Evolutionary conservation across 176 grass and related monocot species (phyloP).

Genomic region (Triticum monococcum): DNA sequence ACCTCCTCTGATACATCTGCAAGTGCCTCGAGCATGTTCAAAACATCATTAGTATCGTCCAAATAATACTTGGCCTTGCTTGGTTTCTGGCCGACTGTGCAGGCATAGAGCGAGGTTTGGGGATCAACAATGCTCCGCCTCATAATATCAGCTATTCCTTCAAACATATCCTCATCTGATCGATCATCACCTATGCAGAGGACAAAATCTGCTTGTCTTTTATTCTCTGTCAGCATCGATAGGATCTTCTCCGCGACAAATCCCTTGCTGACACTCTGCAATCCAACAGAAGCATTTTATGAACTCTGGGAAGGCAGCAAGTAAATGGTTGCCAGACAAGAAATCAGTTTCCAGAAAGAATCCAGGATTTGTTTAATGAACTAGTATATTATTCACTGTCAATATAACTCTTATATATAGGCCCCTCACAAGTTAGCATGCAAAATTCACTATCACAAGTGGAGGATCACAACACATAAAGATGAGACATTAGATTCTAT

Average conservation of each 20-base stretch:
- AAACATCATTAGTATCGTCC: constrained; percentile 56
- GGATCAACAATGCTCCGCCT: constrained; percentile 47
- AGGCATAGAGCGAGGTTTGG: constrained; percentile 48
- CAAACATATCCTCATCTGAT: constrained; percentile 78
- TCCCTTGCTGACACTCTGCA: constrained; percentile 66
- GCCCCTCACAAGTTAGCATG: not conserved
- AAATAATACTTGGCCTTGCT: constrained; percentile 73
- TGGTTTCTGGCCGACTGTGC: constrained; percentile 71
- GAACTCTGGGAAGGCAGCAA: constrained; percentile 9
- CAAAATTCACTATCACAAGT: not conserved
- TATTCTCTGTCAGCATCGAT: constrained; percentile 48
- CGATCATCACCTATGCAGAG: constrained; percentile 65
- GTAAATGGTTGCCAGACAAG: not conserved
- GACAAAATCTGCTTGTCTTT: constrained; percentile 57
- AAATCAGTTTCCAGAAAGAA: not conserved
- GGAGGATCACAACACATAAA: not conserved
- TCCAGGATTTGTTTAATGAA: not conserved
- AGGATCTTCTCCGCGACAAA: constrained; percentile 65
- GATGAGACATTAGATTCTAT: not conserved
- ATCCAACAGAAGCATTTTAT: constrained; percentile 10
- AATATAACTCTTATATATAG: not conserved
- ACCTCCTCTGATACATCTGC: constrained; percentile 45
- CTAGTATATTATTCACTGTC: not conserved
- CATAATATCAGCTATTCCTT: constrained; percentile 50
- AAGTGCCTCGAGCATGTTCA: constrained; percentile 64